Base-by-base conservation (phyloP, 805 yeast species). In the Candida piceae region DNA sequence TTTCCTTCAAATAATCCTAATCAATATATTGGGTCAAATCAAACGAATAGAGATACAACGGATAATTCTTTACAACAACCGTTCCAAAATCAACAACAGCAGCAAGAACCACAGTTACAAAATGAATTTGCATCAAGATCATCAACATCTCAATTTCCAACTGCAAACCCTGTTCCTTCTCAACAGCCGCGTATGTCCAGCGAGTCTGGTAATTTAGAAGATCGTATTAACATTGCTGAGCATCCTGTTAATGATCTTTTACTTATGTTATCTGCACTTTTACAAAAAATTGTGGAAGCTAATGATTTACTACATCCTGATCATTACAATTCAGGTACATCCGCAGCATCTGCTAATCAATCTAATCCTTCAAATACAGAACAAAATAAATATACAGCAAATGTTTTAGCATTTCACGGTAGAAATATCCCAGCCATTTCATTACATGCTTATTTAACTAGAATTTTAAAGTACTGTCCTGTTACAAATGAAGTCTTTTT, bases 401-500 rank as follows among this genome's bases (percentile, higher is more conserved):
- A 78, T 42, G 85, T 90, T 4, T 65, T 90, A 39, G 93, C 96
- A 31, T 93, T 93, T 59, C 96, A 88, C 60, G 98, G 98, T 13
- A 80, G 95, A 40, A 94, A 90, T 55, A 81, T 93, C 8, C 98
- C 98, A 1, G 96, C 94, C n/a, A 93, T 93, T 36, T 77, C 89
- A 10, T 71, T 93, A 32, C 88, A 87, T 52, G 93, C 95, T 16
- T 93, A 93, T 57, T 70, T 93, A 41, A 75, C 86, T 29, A 78
- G 98, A 55, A 90, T 93, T 20, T 75, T 90, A 57, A 90, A 90
- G 62, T 93, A 93, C 63, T 93, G 99, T 60, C 97, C 99, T 0
- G 93, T 93, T n/a, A 89, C 98, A 3, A 90, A 90, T 61, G 97
- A 93, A 58, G 97, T 93, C 23, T 93, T 89, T 60, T 65, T 93